Percentiles rank a stretch among this genome's conserved stretches.
phyloP scores from a whole-genome alignment of 1,284 basidiomycete species.

The Porphyrellus sp. region DNA sequence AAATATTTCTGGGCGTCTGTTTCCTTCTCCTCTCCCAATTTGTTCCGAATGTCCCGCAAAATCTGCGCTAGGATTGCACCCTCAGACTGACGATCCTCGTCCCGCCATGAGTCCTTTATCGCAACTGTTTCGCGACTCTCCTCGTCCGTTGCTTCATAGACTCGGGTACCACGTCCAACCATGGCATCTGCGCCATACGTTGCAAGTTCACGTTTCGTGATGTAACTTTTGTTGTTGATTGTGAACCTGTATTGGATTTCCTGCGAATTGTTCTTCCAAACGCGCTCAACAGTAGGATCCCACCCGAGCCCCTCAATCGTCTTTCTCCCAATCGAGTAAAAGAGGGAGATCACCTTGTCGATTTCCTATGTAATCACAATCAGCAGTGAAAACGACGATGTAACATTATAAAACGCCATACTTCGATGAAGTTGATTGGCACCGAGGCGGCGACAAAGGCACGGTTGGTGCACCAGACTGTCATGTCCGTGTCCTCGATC shows the following conservation, averaged over 20 bases:
- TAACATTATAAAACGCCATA: background rate
- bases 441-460: conserved; percentile 1
- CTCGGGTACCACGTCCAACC: conserved; percentile 8
- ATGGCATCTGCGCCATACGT: conserved; percentile 7
- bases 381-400: background rate
- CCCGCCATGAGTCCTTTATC: conserved; percentile 13
- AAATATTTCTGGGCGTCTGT: background rate
- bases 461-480: conserved; percentile 8
- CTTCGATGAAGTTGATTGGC: conserved; percentile 3
- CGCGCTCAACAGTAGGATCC: conserved; percentile 5
- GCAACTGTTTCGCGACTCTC: background rate
- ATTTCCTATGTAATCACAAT: background rate
- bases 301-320: background rate
- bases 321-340: background rate
- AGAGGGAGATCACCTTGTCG: background rate
- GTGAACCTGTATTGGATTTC: conserved; percentile 9
- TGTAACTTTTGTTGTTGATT: background rate
- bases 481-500: conserved; percentile 8
- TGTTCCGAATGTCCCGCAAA: background rate
- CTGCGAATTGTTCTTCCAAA: background rate
- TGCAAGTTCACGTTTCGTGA: background rate
- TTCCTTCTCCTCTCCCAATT: background rate
- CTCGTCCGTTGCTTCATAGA: conserved; percentile 2
- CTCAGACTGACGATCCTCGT: background rate
- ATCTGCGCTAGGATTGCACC: conserved; percentile 3